phyloP scores from a whole-genome alignment of 139 green algal genomes.

The Limnomonas spitsbergensis region DNA sequence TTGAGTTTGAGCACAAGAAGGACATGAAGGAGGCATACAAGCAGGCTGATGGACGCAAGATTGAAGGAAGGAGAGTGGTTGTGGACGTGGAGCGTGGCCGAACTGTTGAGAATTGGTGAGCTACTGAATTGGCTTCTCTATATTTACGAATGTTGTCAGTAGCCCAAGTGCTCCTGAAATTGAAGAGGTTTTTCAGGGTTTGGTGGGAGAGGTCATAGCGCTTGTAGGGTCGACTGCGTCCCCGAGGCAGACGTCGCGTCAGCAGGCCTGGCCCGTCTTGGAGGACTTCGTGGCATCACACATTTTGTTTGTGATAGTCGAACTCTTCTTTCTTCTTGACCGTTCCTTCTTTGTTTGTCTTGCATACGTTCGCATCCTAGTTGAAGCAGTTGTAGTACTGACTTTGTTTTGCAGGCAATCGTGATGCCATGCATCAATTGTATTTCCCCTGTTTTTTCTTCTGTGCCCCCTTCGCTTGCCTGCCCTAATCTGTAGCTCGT shows the following conservation, averaged over 20 bases:
- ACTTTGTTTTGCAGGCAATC: neutral
- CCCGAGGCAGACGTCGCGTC: too few species aligned
- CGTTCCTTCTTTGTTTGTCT: too few species aligned
- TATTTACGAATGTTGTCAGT: too few species aligned
- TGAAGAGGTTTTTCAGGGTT: too few species aligned
- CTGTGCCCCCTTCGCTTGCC: neutral
- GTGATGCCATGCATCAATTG: neutral
- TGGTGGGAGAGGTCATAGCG: too few species aligned
- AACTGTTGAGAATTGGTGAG: slow-evolving; percentile 82
- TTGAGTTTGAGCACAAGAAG: slow-evolving; percentile 87
- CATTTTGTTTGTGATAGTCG: neutral
- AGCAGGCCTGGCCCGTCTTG: too few species aligned
- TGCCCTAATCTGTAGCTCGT: neutral
- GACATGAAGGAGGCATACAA: slow-evolving; percentile 95
- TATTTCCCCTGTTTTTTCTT: neutral
- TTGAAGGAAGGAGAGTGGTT: slow-evolving; percentile 71
- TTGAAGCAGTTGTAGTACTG: neutral
- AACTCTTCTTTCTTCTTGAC: too few species aligned
- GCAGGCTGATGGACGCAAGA: slow-evolving; percentile 68
- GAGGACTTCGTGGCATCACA: neutral
- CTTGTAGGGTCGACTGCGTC: too few species aligned
- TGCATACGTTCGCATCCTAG: neutral
- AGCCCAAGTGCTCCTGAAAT: too few species aligned
- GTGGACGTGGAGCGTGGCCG: slow-evolving; percentile 87
- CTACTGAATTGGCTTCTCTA: neutral